phyloP scores from a whole-genome alignment of 176 grass and related monocot genomes.

The Olyra latifolia region DNA sequence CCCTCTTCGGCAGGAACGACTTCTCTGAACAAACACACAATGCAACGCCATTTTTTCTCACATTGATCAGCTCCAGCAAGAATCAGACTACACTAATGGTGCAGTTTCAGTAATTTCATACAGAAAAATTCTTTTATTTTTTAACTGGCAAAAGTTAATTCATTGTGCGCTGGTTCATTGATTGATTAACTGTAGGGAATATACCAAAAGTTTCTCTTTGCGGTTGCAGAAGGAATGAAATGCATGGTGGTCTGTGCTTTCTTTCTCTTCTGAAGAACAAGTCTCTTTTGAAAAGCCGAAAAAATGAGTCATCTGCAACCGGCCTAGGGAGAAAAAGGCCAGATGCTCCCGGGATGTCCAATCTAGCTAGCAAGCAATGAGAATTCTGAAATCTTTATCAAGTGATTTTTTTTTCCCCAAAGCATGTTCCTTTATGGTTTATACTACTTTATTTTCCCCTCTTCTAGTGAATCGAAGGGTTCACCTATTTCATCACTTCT shows the following conservation, averaged over 20 bases:
- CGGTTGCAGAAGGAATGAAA: constrained; percentile 19
- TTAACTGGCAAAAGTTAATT: neutral
- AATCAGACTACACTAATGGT: neutral
- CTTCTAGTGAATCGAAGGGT: neutral
- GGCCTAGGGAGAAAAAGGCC: constrained; percentile 52
- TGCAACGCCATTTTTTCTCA: neutral
- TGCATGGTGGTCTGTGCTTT: neutral
- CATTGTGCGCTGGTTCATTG: neutral
- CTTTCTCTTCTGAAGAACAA: constrained; percentile 1
- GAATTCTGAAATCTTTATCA: neutral
- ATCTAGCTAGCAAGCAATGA: constrained; percentile 5
- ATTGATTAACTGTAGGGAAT: constrained; percentile 12
- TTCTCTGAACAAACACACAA: constrained; percentile 57
- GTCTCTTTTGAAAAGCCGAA: constrained; percentile 36
- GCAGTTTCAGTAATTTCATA: neutral
- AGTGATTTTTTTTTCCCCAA: neutral
- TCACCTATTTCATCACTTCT: neutral
- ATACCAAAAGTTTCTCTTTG: constrained; percentile 33
- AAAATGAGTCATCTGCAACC: constrained; percentile 54
- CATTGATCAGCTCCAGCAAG: neutral
- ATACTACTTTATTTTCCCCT: neutral
- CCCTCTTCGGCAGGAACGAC: constrained; percentile 88
- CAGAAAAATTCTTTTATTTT: neutral
- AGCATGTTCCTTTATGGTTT: neutral
- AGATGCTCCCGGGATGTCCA: constrained; percentile 27